Conservation (phyloP, 495 filamentous ascomycete species). For the Cercophora newfieldiana region DNA sequence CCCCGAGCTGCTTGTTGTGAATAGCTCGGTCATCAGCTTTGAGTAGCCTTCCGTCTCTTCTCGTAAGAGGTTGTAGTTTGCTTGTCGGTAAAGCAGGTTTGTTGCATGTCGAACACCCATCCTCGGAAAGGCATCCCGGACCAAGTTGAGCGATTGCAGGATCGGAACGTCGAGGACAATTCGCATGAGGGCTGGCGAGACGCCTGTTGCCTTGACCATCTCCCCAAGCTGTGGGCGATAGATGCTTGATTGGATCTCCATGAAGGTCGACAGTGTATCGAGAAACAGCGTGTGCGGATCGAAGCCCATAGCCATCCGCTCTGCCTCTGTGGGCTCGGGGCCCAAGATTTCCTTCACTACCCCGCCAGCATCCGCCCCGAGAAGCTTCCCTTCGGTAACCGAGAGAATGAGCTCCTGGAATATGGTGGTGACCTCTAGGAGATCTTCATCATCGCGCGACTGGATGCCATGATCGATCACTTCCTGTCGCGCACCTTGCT, state of each 20-base stretch:
- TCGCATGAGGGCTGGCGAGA: conserved; percentile 74
- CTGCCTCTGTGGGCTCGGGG: conserved; percentile 47
- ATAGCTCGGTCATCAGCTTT: conserved; percentile 63
- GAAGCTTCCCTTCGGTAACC: conserved; percentile 65
- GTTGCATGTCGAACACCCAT: conserved; percentile 86
- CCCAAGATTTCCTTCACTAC: conserved; percentile 74
- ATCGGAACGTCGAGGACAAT: conserved; percentile 75
- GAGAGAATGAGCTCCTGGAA: conserved; percentile 84
- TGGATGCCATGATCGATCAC: conserved; percentile 52
- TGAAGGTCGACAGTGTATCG: conserved; percentile 74
- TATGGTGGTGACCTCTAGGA: conserved; percentile 62
- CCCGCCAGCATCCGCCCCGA: conserved; percentile 65
- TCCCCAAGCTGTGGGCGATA: conserved; percentile 46
- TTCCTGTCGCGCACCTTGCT: conserved; percentile 50
- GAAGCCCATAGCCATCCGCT: conserved; percentile 45
- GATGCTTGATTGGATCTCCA: conserved; percentile 60
- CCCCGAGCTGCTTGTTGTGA: conserved; percentile 57
- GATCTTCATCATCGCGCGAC: conserved; percentile 64
- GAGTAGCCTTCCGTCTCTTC: conserved; percentile 95
- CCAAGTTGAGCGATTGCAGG: conserved; percentile 71
- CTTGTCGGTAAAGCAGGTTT: conserved; percentile 88
- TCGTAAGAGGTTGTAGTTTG: conserved; percentile 91
- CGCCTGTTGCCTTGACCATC: conserved; percentile 67
- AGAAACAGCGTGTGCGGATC: conserved; percentile 74
- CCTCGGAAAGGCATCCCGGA: conserved; percentile 79